Evolutionary conservation across 2,329 filamentous ascomycete genomes (phyloP).

Genomic region (Keithomyces neogunnii): DNA sequence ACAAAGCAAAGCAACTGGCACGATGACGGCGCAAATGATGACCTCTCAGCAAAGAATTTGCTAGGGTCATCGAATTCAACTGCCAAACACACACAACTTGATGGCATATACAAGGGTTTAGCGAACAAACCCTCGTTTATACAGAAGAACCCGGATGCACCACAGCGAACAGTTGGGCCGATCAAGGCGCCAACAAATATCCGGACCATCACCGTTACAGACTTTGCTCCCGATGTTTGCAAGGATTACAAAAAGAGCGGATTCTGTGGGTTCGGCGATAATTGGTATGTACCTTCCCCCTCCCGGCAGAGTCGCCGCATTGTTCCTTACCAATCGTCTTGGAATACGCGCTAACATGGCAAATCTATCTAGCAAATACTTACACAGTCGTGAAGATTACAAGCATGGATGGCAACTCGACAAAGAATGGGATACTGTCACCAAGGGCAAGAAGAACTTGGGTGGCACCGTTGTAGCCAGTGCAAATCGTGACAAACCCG

Average conservation of each 20-base stretch:
- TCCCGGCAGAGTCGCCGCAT: neutral
- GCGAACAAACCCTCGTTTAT: constrained; percentile 69
- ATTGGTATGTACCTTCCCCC: constrained; percentile 28
- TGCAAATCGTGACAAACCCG: constrained; percentile 36
- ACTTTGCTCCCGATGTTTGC: constrained; percentile 88
- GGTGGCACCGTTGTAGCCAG: constrained; percentile 54
- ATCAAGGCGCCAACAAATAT: constrained; percentile 85
- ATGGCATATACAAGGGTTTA: constrained; percentile 70
- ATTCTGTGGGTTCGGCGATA: constrained; percentile 23
- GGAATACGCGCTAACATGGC: neutral
- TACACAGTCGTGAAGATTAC: constrained; percentile 69
- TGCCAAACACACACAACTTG: constrained; percentile 28
- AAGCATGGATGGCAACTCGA: constrained; percentile 95
- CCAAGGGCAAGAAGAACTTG: constrained; percentile 58
- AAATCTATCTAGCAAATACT: constrained; percentile 46
- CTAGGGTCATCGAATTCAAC: constrained; percentile 45
- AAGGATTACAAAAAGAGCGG: constrained; percentile 87
- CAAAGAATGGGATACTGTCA: constrained; percentile 81
- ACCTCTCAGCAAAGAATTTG: constrained; percentile 41
- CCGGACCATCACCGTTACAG: constrained; percentile 79
- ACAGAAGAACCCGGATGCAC: constrained; percentile 70
- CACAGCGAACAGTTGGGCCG: constrained; percentile 65
- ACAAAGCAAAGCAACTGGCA: constrained; percentile 88
- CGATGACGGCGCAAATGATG: constrained; percentile 56
- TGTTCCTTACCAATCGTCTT: neutral